These are phyloP conservation scores for Aspergillus sp. DNA, from an alignment of 2,329 filamentous ascomycete genomes.

Conservation along the genomic window DNA sequence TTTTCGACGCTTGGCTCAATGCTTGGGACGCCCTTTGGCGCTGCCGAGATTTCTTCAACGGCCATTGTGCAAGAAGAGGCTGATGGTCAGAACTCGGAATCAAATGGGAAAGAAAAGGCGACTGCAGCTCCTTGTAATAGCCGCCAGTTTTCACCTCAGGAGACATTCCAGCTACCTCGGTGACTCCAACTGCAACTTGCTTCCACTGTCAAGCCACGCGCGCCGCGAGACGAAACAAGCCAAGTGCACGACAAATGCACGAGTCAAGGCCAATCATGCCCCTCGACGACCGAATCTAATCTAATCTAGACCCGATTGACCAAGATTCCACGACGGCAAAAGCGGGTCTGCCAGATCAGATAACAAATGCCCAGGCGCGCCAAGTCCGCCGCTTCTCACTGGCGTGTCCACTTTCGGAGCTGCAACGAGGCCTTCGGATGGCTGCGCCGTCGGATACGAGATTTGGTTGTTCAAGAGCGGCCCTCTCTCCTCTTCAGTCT, in stretches of 20 bases:
- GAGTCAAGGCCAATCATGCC: neutral
- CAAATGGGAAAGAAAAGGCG: neutral
- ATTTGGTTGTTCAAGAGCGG: neutral
- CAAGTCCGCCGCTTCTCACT: neutral
- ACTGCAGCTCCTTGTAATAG: neutral
- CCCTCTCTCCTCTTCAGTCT: neutral
- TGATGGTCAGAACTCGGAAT: neutral
- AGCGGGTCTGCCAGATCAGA: conserved; percentile 2
- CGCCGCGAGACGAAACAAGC: neutral
- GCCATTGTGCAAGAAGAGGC: neutral
- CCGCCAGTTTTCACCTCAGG: neutral
- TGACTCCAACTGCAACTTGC: neutral
- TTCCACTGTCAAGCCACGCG: conserved; percentile 3
- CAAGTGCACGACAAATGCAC: neutral
- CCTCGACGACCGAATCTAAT: conserved; percentile 7
- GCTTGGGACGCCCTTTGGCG: neutral
- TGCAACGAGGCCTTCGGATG: neutral
- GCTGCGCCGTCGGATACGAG: neutral
- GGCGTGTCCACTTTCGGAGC: neutral
- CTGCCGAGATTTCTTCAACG: neutral
- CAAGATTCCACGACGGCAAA: neutral
- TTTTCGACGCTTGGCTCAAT: neutral
- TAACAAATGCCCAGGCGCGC: conserved; percentile 8
- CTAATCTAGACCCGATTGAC: conserved; percentile 7
- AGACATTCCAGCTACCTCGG: neutral